Base-by-base conservation (phyloP, 805 yeast genomes). In the Wickerhamomyces chaumierensis region DNA sequence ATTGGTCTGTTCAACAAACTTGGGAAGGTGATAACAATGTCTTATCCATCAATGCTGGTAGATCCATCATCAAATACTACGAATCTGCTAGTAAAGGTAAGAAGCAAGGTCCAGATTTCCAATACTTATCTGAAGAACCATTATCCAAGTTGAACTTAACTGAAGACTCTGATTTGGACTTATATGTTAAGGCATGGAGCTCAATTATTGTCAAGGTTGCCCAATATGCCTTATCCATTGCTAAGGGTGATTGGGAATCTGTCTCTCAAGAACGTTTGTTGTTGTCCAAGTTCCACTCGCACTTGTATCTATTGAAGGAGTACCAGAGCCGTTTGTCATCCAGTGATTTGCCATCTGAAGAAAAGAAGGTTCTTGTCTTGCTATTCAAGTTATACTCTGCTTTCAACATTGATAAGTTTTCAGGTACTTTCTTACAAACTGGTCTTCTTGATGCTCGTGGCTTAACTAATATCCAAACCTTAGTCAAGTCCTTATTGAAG, bases 1-100 rank as follows among this genome's bases (percentile, higher is more conserved):
- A 88, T 59, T 90, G 94, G 85, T 95, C 83, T n/a, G 96, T 88
- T 32, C 96, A 88, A 64, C 87, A 95, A 62, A 88, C 96, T 16
- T 88, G 96, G 96, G 96, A 88, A 66, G 96, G 96, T 60, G 96
- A 88, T 61, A 88, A 88, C 66, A 87, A 78, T 53, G 81, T 88
- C 34, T 68, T 88, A 46, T 82, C 87, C 2, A 75, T 85, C 60
- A 79, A 86, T 39, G 75, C 86, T 42, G 96, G 95, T 41, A 78
- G 90, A 58, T 75, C 92, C 20, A 65, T 66, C 32, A 49, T 66
- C 38, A 66, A 66, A 47, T 65, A 65, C 45, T 63, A 63, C 43
- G 55, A 56, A 34, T 65, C 60, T 40, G 51, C 63, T 18, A 50
- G 56, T 15, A 57, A 55, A 41, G 68, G 68, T 37, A 58, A 56